phyloP scores from a whole-genome alignment of 2,329 filamentous ascomycete genomes.

The Tolypocladium cylindrosporum region DNA sequence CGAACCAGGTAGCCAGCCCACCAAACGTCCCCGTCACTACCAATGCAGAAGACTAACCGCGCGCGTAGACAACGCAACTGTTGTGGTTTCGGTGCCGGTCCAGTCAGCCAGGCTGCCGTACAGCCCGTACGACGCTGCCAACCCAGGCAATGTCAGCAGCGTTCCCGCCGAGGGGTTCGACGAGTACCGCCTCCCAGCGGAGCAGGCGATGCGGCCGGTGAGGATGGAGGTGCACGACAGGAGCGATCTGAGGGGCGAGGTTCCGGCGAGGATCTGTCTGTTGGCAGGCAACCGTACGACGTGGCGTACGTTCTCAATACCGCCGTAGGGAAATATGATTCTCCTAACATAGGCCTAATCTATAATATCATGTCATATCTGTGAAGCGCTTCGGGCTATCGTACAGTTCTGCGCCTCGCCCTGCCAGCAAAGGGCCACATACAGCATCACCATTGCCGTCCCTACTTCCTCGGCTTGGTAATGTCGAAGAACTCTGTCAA shows the following conservation, averaged over 20 bases:
- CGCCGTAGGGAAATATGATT: background rate
- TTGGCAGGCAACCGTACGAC: constrained; percentile 36
- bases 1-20: constrained; percentile 21
- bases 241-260: constrained; percentile 31
- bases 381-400: background rate
- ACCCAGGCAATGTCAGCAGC: constrained; percentile 1
- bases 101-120: constrained; percentile 25
- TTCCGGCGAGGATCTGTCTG: constrained; percentile 41
- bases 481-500: constrained; percentile 71
- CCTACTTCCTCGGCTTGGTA: constrained; percentile 43
- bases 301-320: constrained; percentile 37
- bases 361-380: background rate
- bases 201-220: constrained; percentile 23
- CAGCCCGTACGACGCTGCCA: constrained; percentile 19
- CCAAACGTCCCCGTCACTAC: background rate
- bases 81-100: constrained; percentile 25
- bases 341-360: background rate
- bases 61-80: constrained; percentile 13
- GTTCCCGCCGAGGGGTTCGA: constrained; percentile 9
- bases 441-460: background rate
- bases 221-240: constrained; percentile 42
- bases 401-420: background rate
- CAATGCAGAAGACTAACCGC: background rate
- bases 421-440: background rate
- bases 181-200: constrained; percentile 16